Percentiles rank a stretch among this genome's conserved stretches.
Evolutionary conservation across 345 rosid species (phyloP).

Genomic region (Citrus maxima): DNA sequence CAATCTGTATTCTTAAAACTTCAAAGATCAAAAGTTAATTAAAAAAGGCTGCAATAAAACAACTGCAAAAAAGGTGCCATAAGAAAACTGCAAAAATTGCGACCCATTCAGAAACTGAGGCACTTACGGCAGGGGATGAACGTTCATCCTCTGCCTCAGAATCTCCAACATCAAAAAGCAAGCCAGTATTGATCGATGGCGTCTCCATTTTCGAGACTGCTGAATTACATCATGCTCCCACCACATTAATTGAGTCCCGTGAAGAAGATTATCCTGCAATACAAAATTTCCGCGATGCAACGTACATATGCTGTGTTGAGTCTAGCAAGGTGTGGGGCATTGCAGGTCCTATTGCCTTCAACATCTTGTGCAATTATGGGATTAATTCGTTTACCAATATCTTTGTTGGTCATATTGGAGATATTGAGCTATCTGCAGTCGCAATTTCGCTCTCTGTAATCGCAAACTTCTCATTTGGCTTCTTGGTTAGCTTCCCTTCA

Average conservation of each 20-base stretch:
- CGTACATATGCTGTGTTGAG: constrained; percentile 45
- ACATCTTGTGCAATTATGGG: constrained; percentile 82
- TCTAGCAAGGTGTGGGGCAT: constrained; percentile 71
- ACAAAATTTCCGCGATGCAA: constrained; percentile 42
- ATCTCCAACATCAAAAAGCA: constrained; percentile 14
- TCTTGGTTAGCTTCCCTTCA: constrained; percentile 51
- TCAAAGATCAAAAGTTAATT: neutral
- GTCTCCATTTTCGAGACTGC: constrained; percentile 28
- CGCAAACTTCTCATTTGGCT: constrained; percentile 88
- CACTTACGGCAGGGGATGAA: constrained; percentile 35
- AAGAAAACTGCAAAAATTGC: constrained; percentile 32
- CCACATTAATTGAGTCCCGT: constrained; percentile 25
- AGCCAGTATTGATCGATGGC: constrained; percentile 14
- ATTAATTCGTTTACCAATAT: constrained; percentile 87
- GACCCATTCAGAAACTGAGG: constrained; percentile 37
- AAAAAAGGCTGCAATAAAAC: too few relatives aligned
- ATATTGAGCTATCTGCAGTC: constrained; percentile 84
- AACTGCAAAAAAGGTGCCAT: neutral
- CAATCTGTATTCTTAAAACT: constrained; percentile 3
- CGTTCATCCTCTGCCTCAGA: constrained; percentile 34
- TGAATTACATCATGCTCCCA: constrained; percentile 65
- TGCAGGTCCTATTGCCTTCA: constrained; percentile 90
- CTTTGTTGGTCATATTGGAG: constrained; percentile 87
- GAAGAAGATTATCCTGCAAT: constrained; percentile 62
- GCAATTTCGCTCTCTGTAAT: constrained; percentile 84